phyloP scores from a whole-genome alignment of 305 asterid genomes.

The Andrographis paniculata region DNA sequence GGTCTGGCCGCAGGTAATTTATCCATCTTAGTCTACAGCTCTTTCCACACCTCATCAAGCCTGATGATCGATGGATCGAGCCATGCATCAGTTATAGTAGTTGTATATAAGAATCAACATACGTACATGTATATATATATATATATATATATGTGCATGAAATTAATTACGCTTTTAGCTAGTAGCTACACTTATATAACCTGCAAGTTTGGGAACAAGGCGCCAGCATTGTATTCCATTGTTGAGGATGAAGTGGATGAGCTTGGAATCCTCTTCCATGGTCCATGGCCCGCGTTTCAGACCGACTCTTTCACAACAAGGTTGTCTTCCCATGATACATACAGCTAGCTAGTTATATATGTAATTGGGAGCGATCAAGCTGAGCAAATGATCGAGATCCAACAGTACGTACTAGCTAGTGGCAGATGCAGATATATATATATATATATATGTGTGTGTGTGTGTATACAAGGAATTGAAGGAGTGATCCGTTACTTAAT shows the following conservation, averaged over 20 bases:
- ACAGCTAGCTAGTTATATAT: not conserved
- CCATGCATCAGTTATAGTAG: too few species aligned
- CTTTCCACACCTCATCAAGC: constrained; percentile 83
- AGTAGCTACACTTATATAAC: constrained; percentile 15
- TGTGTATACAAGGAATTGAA: too few species aligned
- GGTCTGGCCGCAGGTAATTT: constrained; percentile 73
- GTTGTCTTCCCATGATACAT: constrained; percentile 68
- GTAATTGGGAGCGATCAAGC: not conserved
- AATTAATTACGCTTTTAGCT: constrained; percentile 2
- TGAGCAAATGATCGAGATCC: not conserved
- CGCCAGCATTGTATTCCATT: constrained; percentile 88
- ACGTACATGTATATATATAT: too few species aligned
- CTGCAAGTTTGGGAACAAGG: constrained; percentile 77
- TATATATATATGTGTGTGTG: too few species aligned
- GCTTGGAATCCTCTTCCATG: constrained; percentile 72
- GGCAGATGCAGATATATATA: constrained; percentile 3
- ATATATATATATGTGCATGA: too few species aligned
- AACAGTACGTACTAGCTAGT: not conserved
- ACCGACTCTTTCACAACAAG: constrained; percentile 73
- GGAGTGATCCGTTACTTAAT: too few species aligned
- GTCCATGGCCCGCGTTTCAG: constrained; percentile 87
- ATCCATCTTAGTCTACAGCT: constrained; percentile 85
- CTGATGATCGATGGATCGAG: too few species aligned
- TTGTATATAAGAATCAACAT: too few species aligned
- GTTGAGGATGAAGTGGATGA: constrained; percentile 69